phyloP scores from a whole-genome alignment of 257 asterid genomes.

The Jaltomata sinuosa region DNA sequence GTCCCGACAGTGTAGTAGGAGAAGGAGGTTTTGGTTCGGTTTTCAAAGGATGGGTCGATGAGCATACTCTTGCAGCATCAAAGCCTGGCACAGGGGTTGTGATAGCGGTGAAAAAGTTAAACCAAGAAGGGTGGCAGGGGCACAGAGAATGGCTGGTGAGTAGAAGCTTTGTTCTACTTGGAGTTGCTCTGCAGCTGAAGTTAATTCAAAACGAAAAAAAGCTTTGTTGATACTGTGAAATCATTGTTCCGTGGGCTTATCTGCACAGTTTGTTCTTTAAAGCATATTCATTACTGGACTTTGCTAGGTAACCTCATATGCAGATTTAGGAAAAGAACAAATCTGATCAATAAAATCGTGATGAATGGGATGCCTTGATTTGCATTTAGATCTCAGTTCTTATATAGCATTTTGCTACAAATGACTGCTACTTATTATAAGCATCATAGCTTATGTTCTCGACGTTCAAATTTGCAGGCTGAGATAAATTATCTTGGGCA shows the following conservation, averaged over 20 bases:
- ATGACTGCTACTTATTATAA: neutral
- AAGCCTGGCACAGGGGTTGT: constrained; percentile 8
- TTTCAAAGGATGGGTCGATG: constrained; percentile 14
- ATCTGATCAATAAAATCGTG: neutral
- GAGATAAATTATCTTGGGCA: constrained; percentile 63
- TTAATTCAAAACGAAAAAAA: neutral
- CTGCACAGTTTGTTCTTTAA: neutral
- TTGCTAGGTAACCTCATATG: too few species aligned
- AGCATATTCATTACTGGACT: neutral
- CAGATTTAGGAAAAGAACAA: neutral
- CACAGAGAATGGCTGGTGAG: constrained; percentile 21
- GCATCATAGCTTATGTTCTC: neutral
- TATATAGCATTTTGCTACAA: neutral
- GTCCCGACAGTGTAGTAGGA: constrained; percentile 80
- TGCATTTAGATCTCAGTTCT: neutral
- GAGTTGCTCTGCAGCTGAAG: neutral
- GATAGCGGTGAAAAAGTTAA: constrained; percentile 12
- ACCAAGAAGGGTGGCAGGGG: constrained; percentile 15
- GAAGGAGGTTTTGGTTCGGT: constrained; percentile 11
- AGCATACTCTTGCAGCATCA: constrained; percentile 10
- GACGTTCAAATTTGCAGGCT: constrained; percentile 30
- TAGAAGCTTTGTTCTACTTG: neutral
- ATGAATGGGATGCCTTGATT: neutral
- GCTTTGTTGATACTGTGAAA: neutral
- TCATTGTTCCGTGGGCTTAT: neutral